Evolutionary conservation across 2,329 filamentous ascomycete species (phyloP).

Genomic region (Esteya vermicola): DNA sequence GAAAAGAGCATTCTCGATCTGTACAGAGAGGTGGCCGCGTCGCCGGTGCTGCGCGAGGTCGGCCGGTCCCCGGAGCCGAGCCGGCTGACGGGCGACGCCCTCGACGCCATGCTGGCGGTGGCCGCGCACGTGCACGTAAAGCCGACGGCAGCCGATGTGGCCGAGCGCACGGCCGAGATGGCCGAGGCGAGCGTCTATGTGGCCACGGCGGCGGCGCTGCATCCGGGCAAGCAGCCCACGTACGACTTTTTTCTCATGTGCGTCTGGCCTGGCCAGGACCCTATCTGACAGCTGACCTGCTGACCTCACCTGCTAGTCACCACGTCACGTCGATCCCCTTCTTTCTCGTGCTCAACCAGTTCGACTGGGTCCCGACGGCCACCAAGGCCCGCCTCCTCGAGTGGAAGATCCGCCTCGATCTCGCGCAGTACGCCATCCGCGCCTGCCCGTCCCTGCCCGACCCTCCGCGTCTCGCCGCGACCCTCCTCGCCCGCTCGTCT

Average conservation of each 20-base stretch:
- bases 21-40: conserved; percentile 40
- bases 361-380: conserved; percentile 42
- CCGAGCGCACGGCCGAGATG: conserved; percentile 46
- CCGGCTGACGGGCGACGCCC: conserved; percentile 54
- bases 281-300: conserved; percentile 9
- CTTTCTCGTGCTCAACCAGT: conserved; percentile 53
- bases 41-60: conserved; percentile 42
- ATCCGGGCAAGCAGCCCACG: conserved; percentile 49
- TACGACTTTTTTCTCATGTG: conserved; percentile 67
- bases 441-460: conserved; percentile 40
- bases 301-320: conserved; percentile 42
- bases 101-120: conserved; percentile 48
- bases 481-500: too few species aligned
- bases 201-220: conserved; percentile 41
- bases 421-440: conserved; percentile 60
- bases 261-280: too few species aligned
- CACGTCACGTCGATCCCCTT: conserved; percentile 58
- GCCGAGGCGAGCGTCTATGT: conserved; percentile 45
- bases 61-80: conserved; percentile 38
- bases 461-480: conserved; percentile 1
- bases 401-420: conserved; percentile 65
- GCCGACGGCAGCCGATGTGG: conserved; percentile 43
- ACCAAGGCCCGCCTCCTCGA: conserved; percentile 60
- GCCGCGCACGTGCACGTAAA: conserved; percentile 43
- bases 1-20: conserved; percentile 37